Evolutionary conservation across 192 early-diverging fungal species (phyloP).

Genomic region (Coemansia sp.): DNA sequence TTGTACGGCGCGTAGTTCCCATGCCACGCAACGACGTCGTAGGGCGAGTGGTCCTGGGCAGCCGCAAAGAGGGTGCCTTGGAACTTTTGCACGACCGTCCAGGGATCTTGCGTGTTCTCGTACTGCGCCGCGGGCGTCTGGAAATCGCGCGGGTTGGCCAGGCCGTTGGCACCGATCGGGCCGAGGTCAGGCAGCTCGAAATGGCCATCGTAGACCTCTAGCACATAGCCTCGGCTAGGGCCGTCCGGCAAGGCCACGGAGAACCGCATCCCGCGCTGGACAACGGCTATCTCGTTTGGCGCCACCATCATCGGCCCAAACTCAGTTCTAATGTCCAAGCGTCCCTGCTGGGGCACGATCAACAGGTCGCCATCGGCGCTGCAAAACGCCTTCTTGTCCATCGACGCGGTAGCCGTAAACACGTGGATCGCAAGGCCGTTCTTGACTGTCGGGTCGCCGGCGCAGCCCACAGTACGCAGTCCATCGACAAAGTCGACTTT

Average conservation of each 20-base stretch:
- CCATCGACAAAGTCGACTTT: conserved; percentile 80
- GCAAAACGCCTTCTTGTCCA: conserved; percentile 78
- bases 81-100: conserved; percentile 78
- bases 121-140: conserved; percentile 80
- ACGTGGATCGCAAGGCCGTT: conserved; percentile 83
- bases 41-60: conserved; percentile 78
- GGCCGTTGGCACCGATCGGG: conserved; percentile 92
- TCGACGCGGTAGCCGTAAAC: conserved; percentile 72
- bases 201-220: conserved; percentile 84
- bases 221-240: conserved; percentile 83
- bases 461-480: conserved; percentile 78
- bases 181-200: conserved; percentile 96
- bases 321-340: conserved; percentile 88
- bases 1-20: conserved; percentile 97
- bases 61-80: conserved; percentile 74
- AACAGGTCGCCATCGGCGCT: conserved; percentile 91
- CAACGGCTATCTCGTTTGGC: conserved; percentile 90
- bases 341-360: conserved; percentile 88
- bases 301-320: conserved; percentile 77
- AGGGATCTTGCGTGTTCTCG: conserved; percentile 60
- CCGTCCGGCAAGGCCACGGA: conserved; percentile 76
- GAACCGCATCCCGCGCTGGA: conserved; percentile 90
- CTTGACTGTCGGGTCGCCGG: conserved; percentile 74
- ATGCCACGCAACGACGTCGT: conserved; percentile 97
- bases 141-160: conserved; percentile 95